Evolutionary conservation across 192 early-diverging fungal species (phyloP), one percentile per base, ranked within the genome.

Genomic region (Rhizophagus clarus): DNA sequence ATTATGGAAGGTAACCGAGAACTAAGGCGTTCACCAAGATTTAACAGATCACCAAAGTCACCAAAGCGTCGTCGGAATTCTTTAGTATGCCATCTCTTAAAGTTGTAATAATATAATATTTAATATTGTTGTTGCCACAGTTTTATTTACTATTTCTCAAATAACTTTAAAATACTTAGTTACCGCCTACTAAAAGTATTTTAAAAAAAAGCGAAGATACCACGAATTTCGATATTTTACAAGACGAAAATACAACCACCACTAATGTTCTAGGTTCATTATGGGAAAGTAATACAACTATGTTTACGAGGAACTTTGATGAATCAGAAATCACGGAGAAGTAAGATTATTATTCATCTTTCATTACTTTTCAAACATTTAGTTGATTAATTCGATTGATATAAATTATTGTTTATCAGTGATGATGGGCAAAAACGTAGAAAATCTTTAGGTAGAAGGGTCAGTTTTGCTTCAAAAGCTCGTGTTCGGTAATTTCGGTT

Each of bases 151-250:
- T 45, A 45, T 11, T 37, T 45, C 11, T 45, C 5, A 45, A 42
- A 45, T 45, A 42, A 11, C 42, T 10, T 28, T 11, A n/a, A 28
- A 64, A 64, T 64, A 28, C 26, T 26, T 66, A 66, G 63, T 26
- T 29, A 66, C 63, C 63, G 4, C 63, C 63, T 28, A 66, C 63
- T 66, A 40, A n/a, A 42, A 70, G 68, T 37, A 42, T 31, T n/a
- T 42, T 70, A 70, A 70, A 37, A 70, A 70, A 70, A 40, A 70
- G 31, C n/a, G 68, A 70, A 17, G 68, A 70, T 70, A 70, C 68
- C 22, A 70, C 37, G n/a, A 70, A 32, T 37, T 70, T 70, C n/a
- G 68, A 70, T 37, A 12, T 70, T 70, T 12, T 70, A 70, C 68
- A 70, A 40, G 68, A 70, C 6, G 68, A 70, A 11, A 70, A 70